Evolutionary conservation across 768 basidiomycete species (phyloP).

Genomic region (Scleroderma bovista): DNA sequence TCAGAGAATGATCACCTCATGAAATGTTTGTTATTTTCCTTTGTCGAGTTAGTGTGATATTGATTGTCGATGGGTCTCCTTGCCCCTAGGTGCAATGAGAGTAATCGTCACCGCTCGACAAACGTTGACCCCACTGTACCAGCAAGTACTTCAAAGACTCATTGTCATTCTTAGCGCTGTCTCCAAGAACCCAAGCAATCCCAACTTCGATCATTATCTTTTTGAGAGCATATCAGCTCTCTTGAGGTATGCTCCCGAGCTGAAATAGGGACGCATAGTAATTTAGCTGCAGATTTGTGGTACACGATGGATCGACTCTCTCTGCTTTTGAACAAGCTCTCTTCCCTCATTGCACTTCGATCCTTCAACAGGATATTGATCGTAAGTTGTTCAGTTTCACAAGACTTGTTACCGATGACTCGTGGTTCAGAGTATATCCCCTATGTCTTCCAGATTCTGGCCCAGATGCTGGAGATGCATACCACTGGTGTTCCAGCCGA

Average conservation of each 20-base stretch:
- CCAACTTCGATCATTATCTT: conserved; percentile 94
- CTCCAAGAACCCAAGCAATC: conserved; percentile 95
- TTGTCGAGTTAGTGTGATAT: not conserved
- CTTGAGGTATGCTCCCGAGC: conserved; percentile 54
- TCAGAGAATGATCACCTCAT: conserved; percentile 98
- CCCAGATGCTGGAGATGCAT: conserved; percentile 91
- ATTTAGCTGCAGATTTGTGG: conserved; percentile 59
- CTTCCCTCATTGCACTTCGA: conserved; percentile 82
- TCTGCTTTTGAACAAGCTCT: conserved; percentile 73
- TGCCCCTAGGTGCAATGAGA: conserved; percentile 85
- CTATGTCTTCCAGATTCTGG: conserved; percentile 94
- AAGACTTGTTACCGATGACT: not conserved
- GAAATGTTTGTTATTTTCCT: conserved; percentile 65
- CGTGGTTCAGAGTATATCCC: conserved; percentile 85
- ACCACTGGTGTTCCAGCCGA: conserved; percentile 56
- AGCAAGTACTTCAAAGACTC: conserved; percentile 62
- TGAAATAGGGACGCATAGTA: not conserved
- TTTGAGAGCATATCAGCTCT: conserved; percentile 96
- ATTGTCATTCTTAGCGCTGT: conserved; percentile 82
- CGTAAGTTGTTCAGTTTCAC: conserved; percentile 43
- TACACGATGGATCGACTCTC: conserved; percentile 61
- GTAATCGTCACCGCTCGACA: conserved; percentile 87
- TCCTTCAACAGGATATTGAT: conserved; percentile 89
- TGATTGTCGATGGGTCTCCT: not conserved
- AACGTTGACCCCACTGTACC: conserved; percentile 62